phyloP scores from a whole-genome alignment of 495 filamentous ascomycete genomes.

The Penicillium fimorum region DNA sequence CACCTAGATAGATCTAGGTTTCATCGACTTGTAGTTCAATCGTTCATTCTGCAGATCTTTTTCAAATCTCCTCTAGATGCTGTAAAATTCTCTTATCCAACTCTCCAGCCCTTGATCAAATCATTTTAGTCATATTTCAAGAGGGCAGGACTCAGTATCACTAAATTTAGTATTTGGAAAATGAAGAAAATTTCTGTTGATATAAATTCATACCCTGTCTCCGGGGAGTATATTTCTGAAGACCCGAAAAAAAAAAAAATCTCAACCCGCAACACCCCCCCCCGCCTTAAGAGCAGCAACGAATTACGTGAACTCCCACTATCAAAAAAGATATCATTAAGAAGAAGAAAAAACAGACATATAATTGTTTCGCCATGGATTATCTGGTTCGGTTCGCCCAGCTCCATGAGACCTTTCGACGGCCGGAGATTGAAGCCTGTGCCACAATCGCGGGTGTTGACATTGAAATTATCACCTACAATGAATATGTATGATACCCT shows the following conservation, averaged over 20 bases:
- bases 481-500: conserved; percentile 58
- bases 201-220: not conserved
- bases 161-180: not conserved
- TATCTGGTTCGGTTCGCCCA: conserved; percentile 92
- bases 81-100: conserved; percentile 5
- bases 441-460: conserved; percentile 66
- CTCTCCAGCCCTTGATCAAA: not conserved
- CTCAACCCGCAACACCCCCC: conserved; percentile 24
- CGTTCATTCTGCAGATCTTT: not conserved
- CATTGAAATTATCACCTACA: conserved; percentile 70
- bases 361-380: conserved; percentile 49
- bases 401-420: conserved; percentile 83
- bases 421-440: conserved; percentile 80
- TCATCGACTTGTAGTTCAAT: conserved; percentile 4
- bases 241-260: conserved; percentile 17
- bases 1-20: not conserved
- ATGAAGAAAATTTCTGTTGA: not conserved
- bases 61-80: not conserved
- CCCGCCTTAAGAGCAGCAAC: conserved; percentile 15
- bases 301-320: conserved; percentile 3
- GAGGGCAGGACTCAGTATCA: not conserved
- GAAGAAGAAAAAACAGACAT: not conserved
- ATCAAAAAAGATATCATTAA: not conserved
- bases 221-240: conserved; percentile 10
- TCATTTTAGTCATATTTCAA: not conserved